phyloP scores from a whole-genome alignment of 208 protist genomes.

The Trypanosoma congolense region DNA sequence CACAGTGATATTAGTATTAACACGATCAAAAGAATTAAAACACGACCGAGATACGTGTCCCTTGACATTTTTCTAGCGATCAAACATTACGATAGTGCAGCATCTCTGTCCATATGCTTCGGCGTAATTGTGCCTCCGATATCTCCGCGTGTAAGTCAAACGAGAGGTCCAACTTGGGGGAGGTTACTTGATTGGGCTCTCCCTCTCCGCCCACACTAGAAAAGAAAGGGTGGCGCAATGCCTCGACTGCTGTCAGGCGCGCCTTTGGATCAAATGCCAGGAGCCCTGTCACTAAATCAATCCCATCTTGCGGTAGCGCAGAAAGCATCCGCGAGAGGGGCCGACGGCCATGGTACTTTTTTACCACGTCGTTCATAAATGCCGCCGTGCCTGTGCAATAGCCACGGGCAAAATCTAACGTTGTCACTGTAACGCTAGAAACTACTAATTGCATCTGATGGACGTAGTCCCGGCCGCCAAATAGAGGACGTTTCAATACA shows the following conservation, averaged over 20 bases:
- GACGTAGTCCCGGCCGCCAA: constrained; percentile 86
- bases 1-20: too few species aligned
- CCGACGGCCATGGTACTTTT: constrained; percentile 54
- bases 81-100: constrained; percentile 39
- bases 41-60: too few species aligned
- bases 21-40: too few species aligned
- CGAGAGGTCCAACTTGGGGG: constrained; percentile 52
- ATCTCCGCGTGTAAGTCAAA: constrained; percentile 86
- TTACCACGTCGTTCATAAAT: constrained; percentile 71
- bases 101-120: constrained; percentile 75
- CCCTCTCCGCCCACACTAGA: constrained; percentile 42
- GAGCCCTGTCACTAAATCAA: constrained; percentile 88
- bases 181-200: constrained; percentile 24
- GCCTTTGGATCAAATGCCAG: constrained; percentile 89
- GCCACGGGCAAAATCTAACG: constrained; percentile 53
- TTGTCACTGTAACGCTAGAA: constrained; percentile 68
- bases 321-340: constrained; percentile 49
- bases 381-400: constrained; percentile 33
- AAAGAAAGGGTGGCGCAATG: constrained; percentile 87
- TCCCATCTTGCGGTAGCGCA: constrained; percentile 55
- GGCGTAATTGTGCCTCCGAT: constrained; percentile 81
- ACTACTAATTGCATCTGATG: constrained; percentile 86
- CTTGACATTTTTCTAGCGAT: neutral
- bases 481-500: constrained; percentile 78
- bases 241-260: constrained; percentile 80